Base-by-base conservation (phyloP, 208 protist genomes). In the Angomonas deanei region DNA sequence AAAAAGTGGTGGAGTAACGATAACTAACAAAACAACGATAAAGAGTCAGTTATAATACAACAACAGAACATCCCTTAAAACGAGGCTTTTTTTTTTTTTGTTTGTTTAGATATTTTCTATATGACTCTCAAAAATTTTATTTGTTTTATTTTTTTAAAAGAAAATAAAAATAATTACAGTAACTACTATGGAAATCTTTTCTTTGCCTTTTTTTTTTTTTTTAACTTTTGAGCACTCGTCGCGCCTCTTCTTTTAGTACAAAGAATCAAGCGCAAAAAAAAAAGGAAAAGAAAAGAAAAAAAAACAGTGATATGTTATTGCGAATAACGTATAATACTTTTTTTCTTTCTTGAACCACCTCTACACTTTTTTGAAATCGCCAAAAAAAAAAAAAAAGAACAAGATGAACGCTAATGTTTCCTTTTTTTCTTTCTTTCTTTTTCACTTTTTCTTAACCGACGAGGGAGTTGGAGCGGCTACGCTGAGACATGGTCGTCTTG, bases 401-500 rank as follows among this genome's bases (percentile, higher is more conserved):
- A 46, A 46, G 19, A 5, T 2, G 11, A 39, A 61, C 15, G 48
- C 38, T 52, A 17, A 39, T 13, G 52, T 32, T 66, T 32, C 15
- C 13, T 66, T 54, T 32, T 19, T 56, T 21, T 66, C 5, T 57
- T 5, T 58, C 32, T 46, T 64, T 62, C 53, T 59, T 11, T 38
- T 39, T 36, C 21, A 11, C 34, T 61, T 61, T 61, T 33, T 42
- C 21, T 46, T 46, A 42, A 42, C 36, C 36, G 15, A 42, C 36
- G 36, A 42, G 36, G 15, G 36, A 42, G 36, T 15, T 42, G 15
- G 36, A 42, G 36, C 36, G 36, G 15, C 36, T 81, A 68, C 54
- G 62, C 60, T 74, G 75, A 6, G 56, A 76, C 10, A 50, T 54
- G 17, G 52, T 73, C 5, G 65, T 62, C 66, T 68, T 75, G 30